These are phyloP conservation scores for Plantago ovata DNA, from an alignment of 257 asterid genomes.

Conservation along the genomic window DNA sequence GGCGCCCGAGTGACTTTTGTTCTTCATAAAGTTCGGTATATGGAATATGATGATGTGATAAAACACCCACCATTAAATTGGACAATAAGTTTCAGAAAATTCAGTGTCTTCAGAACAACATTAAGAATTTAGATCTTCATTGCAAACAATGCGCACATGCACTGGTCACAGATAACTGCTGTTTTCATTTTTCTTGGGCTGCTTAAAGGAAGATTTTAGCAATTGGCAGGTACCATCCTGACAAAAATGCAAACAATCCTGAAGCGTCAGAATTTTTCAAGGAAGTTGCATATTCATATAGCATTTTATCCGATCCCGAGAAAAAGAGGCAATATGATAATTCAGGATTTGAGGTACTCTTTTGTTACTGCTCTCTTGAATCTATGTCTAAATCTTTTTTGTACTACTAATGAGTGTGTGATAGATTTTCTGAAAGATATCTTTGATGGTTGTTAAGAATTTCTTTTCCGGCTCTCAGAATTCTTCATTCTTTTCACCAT, in stretches of 20 bases:
- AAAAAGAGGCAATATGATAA: slow-evolving; percentile 89
- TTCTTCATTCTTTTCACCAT: not conserved
- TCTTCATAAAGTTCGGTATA: not conserved
- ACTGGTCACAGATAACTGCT: not conserved
- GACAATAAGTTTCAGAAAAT: slow-evolving; percentile 1
- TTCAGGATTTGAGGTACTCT: slow-evolving; percentile 89
- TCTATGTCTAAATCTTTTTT: not conserved
- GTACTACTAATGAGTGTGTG: too few species aligned
- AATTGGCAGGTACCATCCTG: slow-evolving; percentile 90
- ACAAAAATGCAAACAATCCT: slow-evolving; percentile 93
- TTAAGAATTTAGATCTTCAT: not conserved
- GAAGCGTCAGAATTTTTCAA: slow-evolving; percentile 98
- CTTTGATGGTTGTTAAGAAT: slow-evolving; percentile 1
- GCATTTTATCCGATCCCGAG: slow-evolving; percentile 93
- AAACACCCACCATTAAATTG: slow-evolving; percentile 1
- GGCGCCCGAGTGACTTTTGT: not conserved
- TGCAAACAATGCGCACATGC: not conserved
- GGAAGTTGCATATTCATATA: slow-evolving; percentile 98
- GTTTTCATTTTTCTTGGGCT: slow-evolving; percentile 4
- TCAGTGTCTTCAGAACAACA: not conserved
- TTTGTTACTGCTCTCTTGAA: not conserved
- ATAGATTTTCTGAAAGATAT: too few species aligned
- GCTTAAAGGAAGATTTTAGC: slow-evolving; percentile 18
- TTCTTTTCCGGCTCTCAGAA: not conserved
- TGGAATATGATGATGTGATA: not conserved